A percentile compares a stretch with the other conserved stretches of the same genome.
Evolutionary conservation across 2,329 filamentous ascomycete genomes (phyloP).

Genomic region (Anisogramma anomala): DNA sequence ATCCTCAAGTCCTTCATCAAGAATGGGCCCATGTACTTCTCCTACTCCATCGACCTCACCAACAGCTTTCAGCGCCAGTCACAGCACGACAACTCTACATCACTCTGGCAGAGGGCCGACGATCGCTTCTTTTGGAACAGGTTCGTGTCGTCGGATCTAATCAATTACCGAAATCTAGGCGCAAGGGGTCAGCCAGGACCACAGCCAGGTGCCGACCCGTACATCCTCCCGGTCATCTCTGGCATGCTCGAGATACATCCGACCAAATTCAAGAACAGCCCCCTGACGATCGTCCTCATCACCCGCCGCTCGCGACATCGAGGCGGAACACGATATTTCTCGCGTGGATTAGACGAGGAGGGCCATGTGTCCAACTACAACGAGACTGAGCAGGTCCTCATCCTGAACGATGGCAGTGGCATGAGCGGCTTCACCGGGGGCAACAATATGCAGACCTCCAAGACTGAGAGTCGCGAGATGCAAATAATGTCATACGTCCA

Average conservation of each 20-base stretch:
- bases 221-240: conserved; percentile 89
- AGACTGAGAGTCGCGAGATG: conserved; percentile 57
- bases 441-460: conserved; percentile 63
- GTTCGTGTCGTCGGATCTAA: conserved; percentile 81
- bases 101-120: conserved; percentile 85
- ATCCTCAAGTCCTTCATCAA: conserved; percentile 74
- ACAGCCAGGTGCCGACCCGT: conserved; percentile 74
- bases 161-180: conserved; percentile 65
- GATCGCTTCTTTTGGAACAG: conserved; percentile 99
- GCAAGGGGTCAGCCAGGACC: conserved; percentile 53
- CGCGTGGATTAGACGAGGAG: conserved; percentile 82
- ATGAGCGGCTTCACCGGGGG: conserved; percentile 72
- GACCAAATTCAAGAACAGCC: conserved; percentile 73
- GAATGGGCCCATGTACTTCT: conserved; percentile 90
- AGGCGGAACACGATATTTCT: conserved; percentile 88
- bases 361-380: conserved; percentile 98
- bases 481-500: conserved; percentile 93
- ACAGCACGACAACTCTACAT: conserved; percentile 55
- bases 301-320: conserved; percentile 80
- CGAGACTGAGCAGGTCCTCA: conserved; percentile 86
- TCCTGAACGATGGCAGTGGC: conserved; percentile 73
- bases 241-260: conserved; percentile 88
- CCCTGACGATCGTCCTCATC: conserved; percentile 76
- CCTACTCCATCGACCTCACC: conserved; percentile 91
- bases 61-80: conserved; percentile 94